These are phyloP conservation scores for Coemansia sp. DNA, from an alignment of 192 early-diverging fungal species.

Conservation along the genomic window DNA sequence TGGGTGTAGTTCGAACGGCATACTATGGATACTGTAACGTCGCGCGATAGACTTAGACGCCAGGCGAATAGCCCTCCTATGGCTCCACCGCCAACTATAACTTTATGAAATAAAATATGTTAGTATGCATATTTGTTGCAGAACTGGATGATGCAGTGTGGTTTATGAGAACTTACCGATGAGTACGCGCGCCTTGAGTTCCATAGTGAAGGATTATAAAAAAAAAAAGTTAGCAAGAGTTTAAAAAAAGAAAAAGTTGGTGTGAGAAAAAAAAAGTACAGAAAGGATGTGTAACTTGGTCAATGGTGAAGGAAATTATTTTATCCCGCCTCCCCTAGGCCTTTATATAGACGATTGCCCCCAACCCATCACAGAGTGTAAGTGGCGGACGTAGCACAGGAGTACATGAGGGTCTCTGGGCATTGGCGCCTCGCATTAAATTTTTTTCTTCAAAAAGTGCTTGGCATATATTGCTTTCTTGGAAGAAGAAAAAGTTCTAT, in stretches of 20 bases:
- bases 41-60: conserved; percentile 39
- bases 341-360: neutral
- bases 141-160: neutral
- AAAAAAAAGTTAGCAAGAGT: neutral
- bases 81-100: conserved; percentile 53
- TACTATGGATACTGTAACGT: conserved; percentile 34
- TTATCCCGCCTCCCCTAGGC: neutral
- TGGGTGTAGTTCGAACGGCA: conserved; percentile 52
- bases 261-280: neutral
- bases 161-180: conserved; percentile 27
- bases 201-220: conserved; percentile 11
- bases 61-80: conserved; percentile 51
- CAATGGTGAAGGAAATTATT: neutral
- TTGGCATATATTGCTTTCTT: neutral
- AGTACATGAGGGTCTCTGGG: too few relatives aligned
- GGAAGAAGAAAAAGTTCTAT: neutral
- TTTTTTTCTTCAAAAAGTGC: neutral
- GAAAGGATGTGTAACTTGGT: neutral
- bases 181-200: conserved; percentile 46
- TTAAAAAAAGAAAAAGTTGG: neutral
- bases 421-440: neutral
- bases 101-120: neutral
- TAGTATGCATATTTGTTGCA: neutral
- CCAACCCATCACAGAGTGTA: neutral
- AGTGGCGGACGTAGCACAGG: neutral